Conservation (phyloP, 2,329 filamentous ascomycete species). For the Lasiodiplodia sp. region DNA sequence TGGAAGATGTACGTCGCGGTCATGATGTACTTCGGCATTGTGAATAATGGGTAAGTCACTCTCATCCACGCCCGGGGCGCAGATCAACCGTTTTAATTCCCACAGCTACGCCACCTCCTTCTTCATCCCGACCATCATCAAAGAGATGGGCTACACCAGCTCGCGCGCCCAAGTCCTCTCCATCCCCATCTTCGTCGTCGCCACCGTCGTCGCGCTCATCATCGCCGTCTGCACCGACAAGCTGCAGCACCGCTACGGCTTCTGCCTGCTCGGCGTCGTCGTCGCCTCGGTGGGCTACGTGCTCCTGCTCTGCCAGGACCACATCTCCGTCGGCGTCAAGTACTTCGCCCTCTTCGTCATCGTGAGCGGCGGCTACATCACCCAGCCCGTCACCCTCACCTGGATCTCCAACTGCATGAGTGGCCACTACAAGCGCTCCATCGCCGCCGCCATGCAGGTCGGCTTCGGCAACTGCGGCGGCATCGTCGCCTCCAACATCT, state of each 20-base stretch:
- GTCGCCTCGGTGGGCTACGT: conserved; percentile 51
- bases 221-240: conserved; percentile 38
- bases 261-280: conserved; percentile 36
- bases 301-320: conserved; percentile 50
- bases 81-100: conserved; percentile 28
- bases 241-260: conserved; percentile 40
- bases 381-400: conserved; percentile 62
- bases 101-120: conserved; percentile 49
- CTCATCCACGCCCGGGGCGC: background rate
- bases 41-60: conserved; percentile 16
- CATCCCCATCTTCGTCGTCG: conserved; percentile 38
- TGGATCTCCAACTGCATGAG: conserved; percentile 66
- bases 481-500: conserved; percentile 46
- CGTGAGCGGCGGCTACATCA: conserved; percentile 61
- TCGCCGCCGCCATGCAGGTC: conserved; percentile 42
- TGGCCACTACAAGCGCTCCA: conserved; percentile 40
- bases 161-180: conserved; percentile 43
- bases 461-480: conserved; percentile 42
- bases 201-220: conserved; percentile 38
- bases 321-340: conserved; percentile 56
- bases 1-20: conserved; percentile 28
- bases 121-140: conserved; percentile 34
- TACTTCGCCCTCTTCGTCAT: conserved; percentile 65
- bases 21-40: conserved; percentile 21
- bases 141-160: conserved; percentile 41